Evolutionary conservation across 176 grass and related monocot species (phyloP), one percentile per base, ranked within the genome.

Genomic region (Dactylis glomerata): DNA sequence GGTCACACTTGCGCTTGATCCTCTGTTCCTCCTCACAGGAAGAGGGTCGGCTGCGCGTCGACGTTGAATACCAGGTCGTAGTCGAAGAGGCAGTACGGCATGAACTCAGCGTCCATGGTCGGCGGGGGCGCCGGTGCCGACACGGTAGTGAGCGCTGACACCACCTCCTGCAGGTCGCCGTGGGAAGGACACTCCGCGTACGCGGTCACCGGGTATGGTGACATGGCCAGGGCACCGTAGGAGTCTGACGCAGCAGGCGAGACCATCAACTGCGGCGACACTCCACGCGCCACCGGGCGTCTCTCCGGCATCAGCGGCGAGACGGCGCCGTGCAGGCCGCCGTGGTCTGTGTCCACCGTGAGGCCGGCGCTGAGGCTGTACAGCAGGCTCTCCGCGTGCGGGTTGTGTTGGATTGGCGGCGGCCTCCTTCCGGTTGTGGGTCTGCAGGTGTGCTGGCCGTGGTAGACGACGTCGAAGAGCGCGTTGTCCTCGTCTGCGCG

Each of bases 391-490:
- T 83, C 65, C 55, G 66, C 83, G 16, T 93, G 77, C 51, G 83
- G 72, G 52, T 73, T 89, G 82, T 84, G 71, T 7, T 32, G 63
- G 66, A 44, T 68, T 68, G 50, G 57, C 42, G 45, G 68, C 57
- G 69, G 47, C 49, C 38, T 24, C 81, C 19, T 67, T 16, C 69
- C n/a, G 10, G 15, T 38, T 0, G 11, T 47, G 54, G 81, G 78
- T 22, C 49, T 37, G 80, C 93, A 95, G 17, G 93, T 98, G 86
- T 98, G 96, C 3, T 80, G 76, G 26, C 96, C 93, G 83, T 91
- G 91, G 83, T 94, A 98, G 44, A 86, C 87, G 77, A 95, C 69
- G 73, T 98, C 87, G 75, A 98, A 95, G 91, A 98, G 45, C 14
- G 55, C 16, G 5, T 91, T 41, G 81, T 98, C 89, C 45, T 81